Base-by-base conservation (phyloP, 352 stramenopile genomes). In the Pythium volutum region DNA sequence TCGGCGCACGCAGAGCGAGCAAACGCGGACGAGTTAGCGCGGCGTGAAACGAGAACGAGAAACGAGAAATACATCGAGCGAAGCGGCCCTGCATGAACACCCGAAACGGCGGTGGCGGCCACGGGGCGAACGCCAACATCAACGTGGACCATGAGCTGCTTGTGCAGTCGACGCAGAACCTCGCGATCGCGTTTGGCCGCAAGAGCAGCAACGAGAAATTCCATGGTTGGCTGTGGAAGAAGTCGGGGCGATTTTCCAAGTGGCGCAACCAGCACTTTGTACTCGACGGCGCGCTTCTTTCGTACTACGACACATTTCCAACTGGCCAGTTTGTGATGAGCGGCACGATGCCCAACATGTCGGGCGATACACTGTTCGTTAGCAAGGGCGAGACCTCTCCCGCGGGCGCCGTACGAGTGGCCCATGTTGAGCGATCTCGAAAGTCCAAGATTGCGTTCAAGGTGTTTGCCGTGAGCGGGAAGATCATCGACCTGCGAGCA, bases 201-300 rank as follows among this genome's bases (percentile, higher is more conserved):
- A 84, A 87, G 61, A 76, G 68, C 41, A 61, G 67, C 43, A 71
- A 64, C 53, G 82, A 93, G 55, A 89, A 90, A 55, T 91, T 91
- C 49, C 81, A 91, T 58, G 84, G 84, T 8, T 91, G 81, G 84
- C 76, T 93, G 7, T 93, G 81, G 81, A 91, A 86, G 66, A 90
- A 91, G 56, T 88, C 73, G 3, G 81, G 84, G 9, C 78, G 81
- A 18, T 93, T 93, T 59, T 76, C 75, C 27, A 89, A 90, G 62
- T 93, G 84, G 84, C 82, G 77, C 41, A 90, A 90, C 66, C 81
- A 93, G 77, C 83, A 91, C 51, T 93, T 93, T 62, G 80, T 93
- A 48, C 69, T 93, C 5, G 80, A 91, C 29, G 84, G 84, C 38
- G 81, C 79, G 23, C 56, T 93, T 39, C 55, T 93, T 6, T 89